phyloP scores from a whole-genome alignment of 2,329 filamentous ascomycete genomes.

The Arthrobotrys pseudoclavata region DNA sequence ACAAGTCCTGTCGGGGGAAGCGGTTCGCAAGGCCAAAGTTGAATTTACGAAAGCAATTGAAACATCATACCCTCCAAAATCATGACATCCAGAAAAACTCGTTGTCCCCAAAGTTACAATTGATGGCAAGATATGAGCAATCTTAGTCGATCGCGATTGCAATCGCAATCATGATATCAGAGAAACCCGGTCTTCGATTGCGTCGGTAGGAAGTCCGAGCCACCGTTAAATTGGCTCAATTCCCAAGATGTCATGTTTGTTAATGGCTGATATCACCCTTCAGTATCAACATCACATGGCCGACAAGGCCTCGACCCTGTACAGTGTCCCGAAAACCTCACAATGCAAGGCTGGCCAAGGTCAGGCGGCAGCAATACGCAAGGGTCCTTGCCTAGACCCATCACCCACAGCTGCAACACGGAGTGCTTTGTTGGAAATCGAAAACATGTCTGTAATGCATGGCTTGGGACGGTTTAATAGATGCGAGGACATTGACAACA shows the following conservation, averaged over 20 bases:
- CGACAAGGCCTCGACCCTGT: constrained; percentile 21
- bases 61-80: constrained; percentile 16
- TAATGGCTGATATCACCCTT: constrained; percentile 28
- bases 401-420: constrained; percentile 22
- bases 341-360: constrained; percentile 15
- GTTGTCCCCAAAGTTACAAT: constrained; percentile 26
- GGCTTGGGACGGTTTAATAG: background rate
- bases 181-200: constrained; percentile 5
- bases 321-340: constrained; percentile 28
- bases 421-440: constrained; percentile 27
- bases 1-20: constrained; percentile 3
- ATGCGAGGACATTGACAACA: constrained; percentile 9
- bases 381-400: constrained; percentile 9
- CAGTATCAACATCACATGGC: constrained; percentile 36
- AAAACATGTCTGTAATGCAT: background rate
- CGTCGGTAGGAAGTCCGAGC: constrained; percentile 27
- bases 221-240: constrained; percentile 42
- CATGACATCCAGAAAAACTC: background rate
- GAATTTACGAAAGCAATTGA: constrained; percentile 20
- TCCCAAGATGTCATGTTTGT: constrained; percentile 8
- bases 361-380: constrained; percentile 21
- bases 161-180: background rate
- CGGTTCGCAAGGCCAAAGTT: constrained; percentile 10
- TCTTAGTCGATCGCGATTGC: constrained; percentile 6
- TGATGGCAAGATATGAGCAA: constrained; percentile 11